Evolutionary conservation across 2,329 filamentous ascomycete species (phyloP), one percentile per base, ranked within the genome.

Genomic region (Epichloe baconii): DNA sequence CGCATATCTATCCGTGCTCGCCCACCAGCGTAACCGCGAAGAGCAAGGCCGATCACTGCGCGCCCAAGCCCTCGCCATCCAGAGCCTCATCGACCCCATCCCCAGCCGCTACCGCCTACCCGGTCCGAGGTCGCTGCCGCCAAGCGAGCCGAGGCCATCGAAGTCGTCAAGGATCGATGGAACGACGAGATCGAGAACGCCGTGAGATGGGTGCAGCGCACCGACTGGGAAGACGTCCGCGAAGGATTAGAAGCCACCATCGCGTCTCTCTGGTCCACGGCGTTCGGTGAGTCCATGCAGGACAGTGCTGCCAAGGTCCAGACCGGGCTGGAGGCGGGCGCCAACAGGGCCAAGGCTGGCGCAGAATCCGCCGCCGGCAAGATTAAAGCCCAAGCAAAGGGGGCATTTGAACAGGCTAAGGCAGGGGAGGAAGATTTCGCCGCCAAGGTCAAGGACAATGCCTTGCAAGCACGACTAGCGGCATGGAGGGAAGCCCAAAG

Each of bases 81-180:
- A 76, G 49, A 65, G 68, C 52, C 68, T 83, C 56, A 60, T 77
- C 62, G 71, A 77, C 57, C 71, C 75, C 36, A 64, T 71, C 53
- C 70, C 21, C 67, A 70, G 10, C 68, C 69, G 8, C 70, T 74
- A 11, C 73, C 71, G 2, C 76, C 73, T 11, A 73, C 73, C 10
- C 70, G 77, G 44, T 69, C 73, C 43, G 74, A 79, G 60, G 64
- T 72, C 40, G 72, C 74, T 45, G 70, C 72, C 38, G 67, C 76
- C 48, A 71, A 78, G 58, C 71, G 76, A 55, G 73, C 75, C 31
- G 73, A 74, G 46, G 69, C 86, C 47, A 63, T 81, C 50, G 85
- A 89, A 62, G 71, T 79, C 37, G 74, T 83, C 59, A 91, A 91
- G 71, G 83, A 86, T 61, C 73, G 79, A 54, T 91, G 86, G 86